Evolutionary conservation across 139 green algal genomes (phyloP).

Genomic region (Marvania coccoides): DNA sequence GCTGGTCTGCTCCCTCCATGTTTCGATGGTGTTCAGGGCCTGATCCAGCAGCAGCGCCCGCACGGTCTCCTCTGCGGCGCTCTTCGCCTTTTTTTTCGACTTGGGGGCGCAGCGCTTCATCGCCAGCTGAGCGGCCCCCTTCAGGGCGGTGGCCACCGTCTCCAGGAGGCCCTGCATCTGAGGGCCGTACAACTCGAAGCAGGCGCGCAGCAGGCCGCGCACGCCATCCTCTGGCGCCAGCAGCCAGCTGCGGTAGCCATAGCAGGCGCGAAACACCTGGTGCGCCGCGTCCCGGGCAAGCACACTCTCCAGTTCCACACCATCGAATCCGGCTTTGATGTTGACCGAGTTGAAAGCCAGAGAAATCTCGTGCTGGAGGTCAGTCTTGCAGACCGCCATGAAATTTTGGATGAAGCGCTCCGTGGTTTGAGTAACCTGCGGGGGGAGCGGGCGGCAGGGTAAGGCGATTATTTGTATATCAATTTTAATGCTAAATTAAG

Average conservation of each 20-base stretch:
- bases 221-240: slow-evolving; percentile 10
- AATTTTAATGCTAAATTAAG: not conserved
- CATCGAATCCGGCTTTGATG: not conserved
- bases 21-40: not conserved
- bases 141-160: not conserved
- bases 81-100: not conserved
- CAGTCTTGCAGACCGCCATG: not conserved
- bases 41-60: not conserved
- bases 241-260: slow-evolving; percentile 1
- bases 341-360: not conserved
- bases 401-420: not conserved
- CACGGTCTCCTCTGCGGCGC: not conserved
- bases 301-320: not conserved
- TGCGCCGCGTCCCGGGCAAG: not conserved
- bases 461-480: too few relatives aligned
- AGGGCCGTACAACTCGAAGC: not conserved
- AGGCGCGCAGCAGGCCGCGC: not conserved
- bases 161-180: not conserved
- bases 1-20: not conserved
- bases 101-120: not conserved
- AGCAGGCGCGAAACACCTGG: not conserved
- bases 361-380: not conserved
- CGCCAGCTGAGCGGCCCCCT: not conserved
- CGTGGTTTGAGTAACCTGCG: not conserved
- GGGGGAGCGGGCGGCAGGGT: not conserved